Evolutionary conservation across 1,284 basidiomycete genomes (phyloP).

Genomic region (Psilocybe mexicana): DNA sequence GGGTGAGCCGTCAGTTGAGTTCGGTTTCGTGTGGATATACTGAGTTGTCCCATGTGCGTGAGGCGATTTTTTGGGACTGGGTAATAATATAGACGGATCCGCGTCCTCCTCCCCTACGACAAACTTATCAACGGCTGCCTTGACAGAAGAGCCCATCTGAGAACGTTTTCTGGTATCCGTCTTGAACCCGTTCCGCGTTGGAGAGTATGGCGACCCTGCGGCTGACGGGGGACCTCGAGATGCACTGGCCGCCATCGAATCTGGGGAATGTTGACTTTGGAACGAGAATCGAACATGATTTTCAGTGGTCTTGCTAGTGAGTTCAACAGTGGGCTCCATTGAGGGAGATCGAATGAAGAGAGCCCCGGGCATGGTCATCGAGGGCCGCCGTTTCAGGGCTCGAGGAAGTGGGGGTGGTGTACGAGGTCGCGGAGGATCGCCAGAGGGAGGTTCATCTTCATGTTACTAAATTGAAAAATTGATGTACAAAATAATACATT

Average conservation of each 20-base stretch:
- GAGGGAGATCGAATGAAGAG: slow-evolving; percentile 72
- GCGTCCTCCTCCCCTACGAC: slow-evolving; percentile 35
- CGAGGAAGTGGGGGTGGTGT: slow-evolving; percentile 35
- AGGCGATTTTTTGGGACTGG: slow-evolving; percentile 34
- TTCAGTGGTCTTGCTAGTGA: slow-evolving; percentile 18
- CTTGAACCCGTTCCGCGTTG: not conserved
- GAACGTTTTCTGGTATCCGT: slow-evolving; percentile 25
- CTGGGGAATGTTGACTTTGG: slow-evolving; percentile 4
- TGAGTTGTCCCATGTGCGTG: slow-evolving; percentile 13
- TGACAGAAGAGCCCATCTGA: slow-evolving; percentile 37
- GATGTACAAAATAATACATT: not conserved
- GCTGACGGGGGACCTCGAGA: not conserved
- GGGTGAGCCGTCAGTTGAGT: not conserved
- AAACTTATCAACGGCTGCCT: slow-evolving; percentile 46
- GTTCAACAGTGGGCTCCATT: slow-evolving; percentile 46
- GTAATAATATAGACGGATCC: slow-evolving; percentile 41
- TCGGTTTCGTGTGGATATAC: slow-evolving; percentile 4
- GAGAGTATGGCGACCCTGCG: slow-evolving; percentile 1
- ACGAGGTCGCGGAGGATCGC: slow-evolving; percentile 23
- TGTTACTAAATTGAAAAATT: not conserved
- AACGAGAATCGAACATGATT: slow-evolving; percentile 42
- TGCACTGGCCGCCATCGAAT: not conserved
- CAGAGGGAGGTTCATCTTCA: not conserved
- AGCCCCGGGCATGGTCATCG: slow-evolving; percentile 75
- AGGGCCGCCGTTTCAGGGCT: slow-evolving; percentile 42